Evolutionary conservation across 768 basidiomycete species (phyloP).

Genomic region (Tulasnella calospora): DNA sequence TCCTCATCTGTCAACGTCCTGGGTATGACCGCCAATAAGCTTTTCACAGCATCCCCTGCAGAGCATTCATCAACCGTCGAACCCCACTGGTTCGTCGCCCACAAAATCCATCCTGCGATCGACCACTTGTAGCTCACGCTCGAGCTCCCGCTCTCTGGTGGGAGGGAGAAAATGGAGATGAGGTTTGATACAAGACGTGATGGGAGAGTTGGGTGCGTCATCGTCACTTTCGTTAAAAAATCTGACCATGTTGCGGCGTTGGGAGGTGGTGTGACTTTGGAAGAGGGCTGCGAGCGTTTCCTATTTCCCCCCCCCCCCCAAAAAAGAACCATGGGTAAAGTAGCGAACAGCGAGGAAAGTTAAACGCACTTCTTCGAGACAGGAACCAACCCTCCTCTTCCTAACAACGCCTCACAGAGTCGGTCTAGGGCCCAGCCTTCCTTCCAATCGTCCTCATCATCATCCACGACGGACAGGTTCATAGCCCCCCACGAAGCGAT

Average conservation of each 20-base stretch:
- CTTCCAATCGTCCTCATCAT: conserved; percentile 45
- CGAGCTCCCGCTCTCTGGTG: conserved; percentile 29
- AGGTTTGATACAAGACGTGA: conserved; percentile 48
- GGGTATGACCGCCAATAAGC: conserved; percentile 2
- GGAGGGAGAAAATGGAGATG: conserved; percentile 29
- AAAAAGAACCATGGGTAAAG: neutral
- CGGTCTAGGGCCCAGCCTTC: conserved; percentile 65
- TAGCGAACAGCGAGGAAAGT: conserved; percentile 19
- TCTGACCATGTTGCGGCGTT: conserved; percentile 60
- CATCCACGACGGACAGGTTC: conserved; percentile 37
- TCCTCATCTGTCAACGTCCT: neutral
- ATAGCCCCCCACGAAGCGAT: conserved; percentile 47
- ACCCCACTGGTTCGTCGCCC: conserved; percentile 49
- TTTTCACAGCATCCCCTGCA: conserved; percentile 32
- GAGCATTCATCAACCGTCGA: conserved; percentile 28
- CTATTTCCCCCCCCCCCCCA: conserved; percentile 44
- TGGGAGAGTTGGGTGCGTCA: conserved; percentile 54
- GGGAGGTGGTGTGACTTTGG: conserved; percentile 48
- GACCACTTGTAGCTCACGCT: conserved; percentile 49
- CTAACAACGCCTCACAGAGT: conserved; percentile 61
- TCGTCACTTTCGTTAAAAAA: conserved; percentile 53
- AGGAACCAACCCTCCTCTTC: conserved; percentile 73
- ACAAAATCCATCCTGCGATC: conserved; percentile 65
- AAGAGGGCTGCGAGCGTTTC: conserved; percentile 45
- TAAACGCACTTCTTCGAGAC: conserved; percentile 68